phyloP scores from a whole-genome alignment of 345 rosid genomes.

The Populus deltoides region DNA sequence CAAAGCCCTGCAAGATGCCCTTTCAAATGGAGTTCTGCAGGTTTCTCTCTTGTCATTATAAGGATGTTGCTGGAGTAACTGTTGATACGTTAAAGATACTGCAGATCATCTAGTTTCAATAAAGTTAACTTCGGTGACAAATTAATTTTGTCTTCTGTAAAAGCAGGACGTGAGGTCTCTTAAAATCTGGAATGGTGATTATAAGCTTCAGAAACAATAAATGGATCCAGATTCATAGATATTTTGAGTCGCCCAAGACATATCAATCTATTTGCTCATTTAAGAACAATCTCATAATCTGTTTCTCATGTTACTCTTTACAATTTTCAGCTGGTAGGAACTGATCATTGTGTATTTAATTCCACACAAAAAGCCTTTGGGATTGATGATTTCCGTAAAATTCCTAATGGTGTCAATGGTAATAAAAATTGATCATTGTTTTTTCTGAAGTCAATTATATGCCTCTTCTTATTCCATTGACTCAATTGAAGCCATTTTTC shows the following conservation, averaged over 20 bases:
- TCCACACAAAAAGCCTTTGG: slow-evolving; percentile 85
- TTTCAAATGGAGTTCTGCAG: slow-evolving; percentile 89
- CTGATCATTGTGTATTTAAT: slow-evolving; percentile 87
- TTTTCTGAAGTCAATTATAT: slow-evolving; percentile 3
- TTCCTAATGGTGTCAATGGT: slow-evolving; percentile 96
- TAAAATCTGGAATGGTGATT: not conserved
- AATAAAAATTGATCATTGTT: slow-evolving; percentile 27
- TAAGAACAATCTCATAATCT: not conserved
- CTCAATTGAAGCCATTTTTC: slow-evolving; percentile 1
- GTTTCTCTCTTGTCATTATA: slow-evolving; percentile 32
- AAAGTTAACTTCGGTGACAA: not conserved
- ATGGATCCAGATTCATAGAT: not conserved
- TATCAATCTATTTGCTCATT: not conserved
- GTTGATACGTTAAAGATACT: not conserved
- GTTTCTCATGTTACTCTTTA: slow-evolving; percentile 17
- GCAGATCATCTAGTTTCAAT: not conserved
- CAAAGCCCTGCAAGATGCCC: slow-evolving; percentile 89
- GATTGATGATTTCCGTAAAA: slow-evolving; percentile 84
- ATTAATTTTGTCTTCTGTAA: not conserved
- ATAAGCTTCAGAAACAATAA: not conserved
- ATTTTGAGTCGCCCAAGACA: not conserved
- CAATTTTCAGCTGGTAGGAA: slow-evolving; percentile 83
- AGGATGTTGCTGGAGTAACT: not conserved
- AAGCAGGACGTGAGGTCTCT: not conserved
- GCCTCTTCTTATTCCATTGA: not conserved